Evolutionary conservation across 129 eudicot genomes (phyloP).

Genomic region (Helichrysum umbraculigerum): DNA sequence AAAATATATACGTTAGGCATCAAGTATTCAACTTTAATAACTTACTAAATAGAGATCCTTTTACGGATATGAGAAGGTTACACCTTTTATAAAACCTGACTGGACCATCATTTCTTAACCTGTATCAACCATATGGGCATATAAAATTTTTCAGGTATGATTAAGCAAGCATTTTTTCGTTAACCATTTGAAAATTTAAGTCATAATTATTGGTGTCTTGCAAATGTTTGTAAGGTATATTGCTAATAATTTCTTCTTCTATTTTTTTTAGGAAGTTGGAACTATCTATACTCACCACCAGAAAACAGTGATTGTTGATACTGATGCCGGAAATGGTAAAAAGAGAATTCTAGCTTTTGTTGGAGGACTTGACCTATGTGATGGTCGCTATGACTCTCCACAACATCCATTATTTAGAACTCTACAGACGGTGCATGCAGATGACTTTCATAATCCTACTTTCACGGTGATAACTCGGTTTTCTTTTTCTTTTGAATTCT

Average conservation of each 20-base stretch:
- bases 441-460: conserved; percentile 93
- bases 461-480: conserved; percentile 46
- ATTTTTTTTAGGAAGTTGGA: conserved; percentile 66
- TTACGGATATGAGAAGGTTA: conserved; percentile 5
- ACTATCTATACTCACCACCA: conserved; percentile 90
- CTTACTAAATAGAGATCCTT: conserved; percentile 2
- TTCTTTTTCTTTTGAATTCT: conserved; percentile 1
- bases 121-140: conserved; percentile 1
- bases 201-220: background rate
- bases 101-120: background rate
- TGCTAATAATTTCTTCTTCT: background rate
- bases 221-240: background rate
- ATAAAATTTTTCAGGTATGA: background rate
- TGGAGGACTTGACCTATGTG: conserved; percentile 91
- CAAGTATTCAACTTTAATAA: background rate
- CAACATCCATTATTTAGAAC: conserved; percentile 76
- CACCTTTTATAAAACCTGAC: background rate
- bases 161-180: background rate
- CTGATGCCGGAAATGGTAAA: conserved; percentile 84
- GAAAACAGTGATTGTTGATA: conserved; percentile 90
- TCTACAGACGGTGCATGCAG: conserved; percentile 65
- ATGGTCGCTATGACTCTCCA: conserved; percentile 95
- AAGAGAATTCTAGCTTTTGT: conserved; percentile 82
- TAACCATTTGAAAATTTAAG: background rate
- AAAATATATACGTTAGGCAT: background rate